Evolutionary conservation across 768 basidiomycete genomes (phyloP), one percentile per base, ranked within the genome.

Genomic region (Arthromyces matolae): DNA sequence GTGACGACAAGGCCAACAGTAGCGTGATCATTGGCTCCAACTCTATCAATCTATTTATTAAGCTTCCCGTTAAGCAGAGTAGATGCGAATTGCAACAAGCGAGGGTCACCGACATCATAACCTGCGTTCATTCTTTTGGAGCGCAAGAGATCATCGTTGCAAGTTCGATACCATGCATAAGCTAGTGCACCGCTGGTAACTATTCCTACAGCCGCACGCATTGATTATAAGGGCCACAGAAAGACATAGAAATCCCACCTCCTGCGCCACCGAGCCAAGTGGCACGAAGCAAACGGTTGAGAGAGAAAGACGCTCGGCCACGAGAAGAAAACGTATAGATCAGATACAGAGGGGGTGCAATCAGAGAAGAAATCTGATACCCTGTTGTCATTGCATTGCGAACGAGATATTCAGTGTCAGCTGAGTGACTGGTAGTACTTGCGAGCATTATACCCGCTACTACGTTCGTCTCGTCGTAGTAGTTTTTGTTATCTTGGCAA

Each of bases 21-120:
- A 18, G 86, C 76, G 59, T 88, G 83, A 61, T 91, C 89, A 45
- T 89, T 81, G 38, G 76, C 72, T 53, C 87, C 71, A 43, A 87
- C 64, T 18, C 77, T 72, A 33, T 71, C 67, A 12, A 73, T 77
- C 86, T 89, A 40, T 25, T 27, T 38, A 39, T 23, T 25, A 14
- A 39, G 25, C n/a, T n/a, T 27, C 9, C 31, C 32, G 46, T 28
- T 20, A 49, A 42, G 39, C 44, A 40, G 31, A 33, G 13, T 34
- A 48, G 28, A 32, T 31, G 47, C 14, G 14, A 28, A 24, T 28
- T n/a, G n/a, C n/a, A 43, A 37, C 5, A 12, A 47, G 35, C 18
- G 28, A 27, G 43, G 60, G 24, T 41, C 23, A 42, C 53, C 22
- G 61, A 87, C 87, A 60, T 88, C 71, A 60, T 87, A 87, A 45